Evolutionary conservation across 2,329 filamentous ascomycete species (phyloP).

Genomic region (Fusarium dimerum): DNA sequence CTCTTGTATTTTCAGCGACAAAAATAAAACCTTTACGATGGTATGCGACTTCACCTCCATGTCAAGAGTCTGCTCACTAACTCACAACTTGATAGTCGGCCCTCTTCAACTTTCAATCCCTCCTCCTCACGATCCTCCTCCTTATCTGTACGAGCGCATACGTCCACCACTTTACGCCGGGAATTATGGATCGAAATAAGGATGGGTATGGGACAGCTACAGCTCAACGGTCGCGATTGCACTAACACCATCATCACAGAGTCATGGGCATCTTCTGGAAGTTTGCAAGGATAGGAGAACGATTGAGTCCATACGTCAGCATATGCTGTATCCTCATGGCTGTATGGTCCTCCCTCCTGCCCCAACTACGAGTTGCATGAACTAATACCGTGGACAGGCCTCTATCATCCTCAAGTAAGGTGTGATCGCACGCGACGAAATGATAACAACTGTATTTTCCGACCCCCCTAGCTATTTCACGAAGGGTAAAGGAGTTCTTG

Average conservation of each 20-base stretch:
- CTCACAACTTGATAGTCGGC: constrained; percentile 65
- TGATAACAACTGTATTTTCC: too few species aligned
- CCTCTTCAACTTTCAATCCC: constrained; percentile 98
- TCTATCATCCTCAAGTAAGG: constrained; percentile 39
- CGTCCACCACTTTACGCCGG: constrained; percentile 84
- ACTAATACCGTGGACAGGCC: constrained; percentile 25
- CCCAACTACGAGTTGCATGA: not conserved
- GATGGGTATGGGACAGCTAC: constrained; percentile 63
- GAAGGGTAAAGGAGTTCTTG: too few species aligned
- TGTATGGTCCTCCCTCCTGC: constrained; percentile 49
- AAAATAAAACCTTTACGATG: constrained; percentile 24
- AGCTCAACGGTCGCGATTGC: not conserved
- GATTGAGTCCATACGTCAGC: constrained; percentile 92
- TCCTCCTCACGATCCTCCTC: constrained; percentile 90
- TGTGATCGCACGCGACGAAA: too few species aligned
- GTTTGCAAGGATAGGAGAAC: constrained; percentile 86
- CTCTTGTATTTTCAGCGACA: not conserved
- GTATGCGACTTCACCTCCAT: constrained; percentile 14
- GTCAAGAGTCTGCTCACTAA: not conserved
- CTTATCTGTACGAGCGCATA: constrained; percentile 96
- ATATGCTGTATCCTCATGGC: constrained; percentile 94
- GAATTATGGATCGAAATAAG: constrained; percentile 90
- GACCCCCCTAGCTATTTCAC: too few species aligned
- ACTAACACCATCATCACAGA: constrained; percentile 42
- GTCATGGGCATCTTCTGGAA: constrained; percentile 94